Evolutionary conservation across 139 green algal species (phyloP).

Genomic region (Chlorella ohadii): DNA sequence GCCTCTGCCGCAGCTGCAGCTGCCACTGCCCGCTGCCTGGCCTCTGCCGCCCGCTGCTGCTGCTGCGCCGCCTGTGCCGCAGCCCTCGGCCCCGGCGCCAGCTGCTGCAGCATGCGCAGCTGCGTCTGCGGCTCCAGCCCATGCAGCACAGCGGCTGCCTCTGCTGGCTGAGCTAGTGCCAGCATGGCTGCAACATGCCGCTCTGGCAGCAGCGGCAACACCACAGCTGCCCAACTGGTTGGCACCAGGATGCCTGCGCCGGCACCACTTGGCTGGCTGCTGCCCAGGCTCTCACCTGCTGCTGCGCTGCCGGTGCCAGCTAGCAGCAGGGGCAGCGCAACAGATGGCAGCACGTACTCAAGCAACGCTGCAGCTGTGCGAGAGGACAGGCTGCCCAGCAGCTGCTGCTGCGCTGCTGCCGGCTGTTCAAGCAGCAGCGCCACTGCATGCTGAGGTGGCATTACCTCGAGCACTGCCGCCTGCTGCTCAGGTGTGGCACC

Average conservation of each 20-base stretch:
- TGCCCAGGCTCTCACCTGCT: neutral
- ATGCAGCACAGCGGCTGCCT: neutral
- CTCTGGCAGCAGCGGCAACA: neutral
- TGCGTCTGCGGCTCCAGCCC: too few relatives aligned
- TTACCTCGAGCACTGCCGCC: neutral
- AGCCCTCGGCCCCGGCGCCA: neutral
- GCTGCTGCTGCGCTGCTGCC: neutral
- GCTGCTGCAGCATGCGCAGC: neutral
- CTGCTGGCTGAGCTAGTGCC: neutral
- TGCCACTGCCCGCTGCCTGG: neutral
- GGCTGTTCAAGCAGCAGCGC: neutral
- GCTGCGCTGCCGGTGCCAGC: neutral
- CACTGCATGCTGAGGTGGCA: neutral
- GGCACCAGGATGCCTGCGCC: neutral
- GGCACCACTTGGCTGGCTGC: neutral
- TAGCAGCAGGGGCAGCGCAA: neutral
- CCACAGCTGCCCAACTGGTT: neutral
- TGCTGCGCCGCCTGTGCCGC: neutral
- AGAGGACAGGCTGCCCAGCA: neutral
- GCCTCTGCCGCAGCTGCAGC: neutral
- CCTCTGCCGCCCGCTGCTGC: neutral
- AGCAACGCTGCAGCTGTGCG: neutral
- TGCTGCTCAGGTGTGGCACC: neutral
- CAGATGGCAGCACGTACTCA: neutral
- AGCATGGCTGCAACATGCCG: constrained; percentile 7